Percentiles rank a stretch among this genome's conserved stretches.
These are phyloP conservation scores for Trichomonascaceae sp. DNA, from an alignment of 1,139 yeast species.

Conservation along the genomic window DNA sequence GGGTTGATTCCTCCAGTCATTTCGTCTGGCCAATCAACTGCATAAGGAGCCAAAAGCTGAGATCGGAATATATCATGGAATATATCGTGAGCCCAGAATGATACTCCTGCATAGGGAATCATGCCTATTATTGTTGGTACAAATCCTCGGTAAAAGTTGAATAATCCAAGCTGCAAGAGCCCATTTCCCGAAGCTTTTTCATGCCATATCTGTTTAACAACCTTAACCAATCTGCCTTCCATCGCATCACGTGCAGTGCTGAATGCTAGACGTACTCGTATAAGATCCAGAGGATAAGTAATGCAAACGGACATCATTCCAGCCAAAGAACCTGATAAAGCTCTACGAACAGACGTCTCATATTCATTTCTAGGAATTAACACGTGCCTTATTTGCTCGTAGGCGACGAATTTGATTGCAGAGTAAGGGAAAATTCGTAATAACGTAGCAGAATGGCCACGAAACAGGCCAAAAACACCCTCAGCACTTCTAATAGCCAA, in stretches of 20 bases:
- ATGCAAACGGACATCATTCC: conserved; percentile 78
- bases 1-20: conserved; percentile 12
- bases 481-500: conserved; percentile 57
- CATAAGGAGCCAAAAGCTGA: conserved; percentile 45
- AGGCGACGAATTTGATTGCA: conserved; percentile 94
- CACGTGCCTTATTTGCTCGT: conserved; percentile 80
- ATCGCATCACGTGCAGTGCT: conserved; percentile 47
- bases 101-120: conserved; percentile 97
- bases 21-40: conserved; percentile 37
- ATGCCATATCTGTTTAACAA: conserved; percentile 50
- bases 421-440: conserved; percentile 94
- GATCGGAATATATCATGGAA: conserved; percentile 80
- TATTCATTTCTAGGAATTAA: conserved; percentile 67
- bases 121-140: conserved; percentile 91
- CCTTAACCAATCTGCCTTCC: conserved; percentile 51
- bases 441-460: conserved; percentile 92
- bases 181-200: conserved; percentile 38
- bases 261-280: conserved; percentile 88
- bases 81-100: conserved; percentile 88
- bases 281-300: conserved; percentile 87
- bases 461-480: conserved; percentile 80
- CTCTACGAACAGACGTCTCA: conserved; percentile 77
- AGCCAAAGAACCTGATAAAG: conserved; percentile 84
- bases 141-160: conserved; percentile 83
- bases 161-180: conserved; percentile 5